Evolutionary conservation across 441 rosid species (phyloP), one percentile per base, ranked within the genome.

Genomic region (Viola pubescens): DNA sequence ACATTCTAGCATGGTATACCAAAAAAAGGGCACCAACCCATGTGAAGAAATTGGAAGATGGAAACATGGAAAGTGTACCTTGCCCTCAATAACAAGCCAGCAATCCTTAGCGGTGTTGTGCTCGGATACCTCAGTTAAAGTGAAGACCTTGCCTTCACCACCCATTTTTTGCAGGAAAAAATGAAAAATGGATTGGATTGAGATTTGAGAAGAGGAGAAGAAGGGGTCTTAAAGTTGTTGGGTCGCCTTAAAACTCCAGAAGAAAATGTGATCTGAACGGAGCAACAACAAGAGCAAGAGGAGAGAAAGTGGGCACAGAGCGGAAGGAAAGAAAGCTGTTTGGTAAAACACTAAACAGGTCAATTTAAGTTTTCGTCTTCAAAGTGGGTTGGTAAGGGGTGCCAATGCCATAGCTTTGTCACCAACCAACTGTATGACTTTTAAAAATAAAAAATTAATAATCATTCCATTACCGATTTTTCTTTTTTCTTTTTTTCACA

Each of bases 41-140:
- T 43, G 9, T 7, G 3, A 19, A 2, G 16, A 37, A 64, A 59
- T 11, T 7, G 44, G 39, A 59, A 37, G 14, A 7, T 0, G 60
- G 62, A 44, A 9, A 50, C 3, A 61, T 42, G 26, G 44, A 42
- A 37, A 42, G 16, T 0, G n/a, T 75, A 91, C 96, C 98, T 85
- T 88, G 73, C 89, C 92, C 11, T 77, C 77, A 62, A 91, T 85
- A 71, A 88, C 76, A 61, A 91, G 92, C 96, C 92, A 91, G 54
- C 95, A 91, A 54, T 88, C 95, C 60, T 86, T 60, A 44, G 60
- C 13, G 71, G 16, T 66, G 73, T 74, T 83, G 81, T 91, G 91
- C 61, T 80, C 64, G 48, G 96, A 77, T 55, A 91, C 95, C 70
- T 91, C 83, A 4, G 80, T 68, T 75, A 91, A 75, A 70, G 88